Base-by-base conservation (phyloP, 2,329 filamentous ascomycete genomes). In the Trichoderma guizhouense region DNA sequence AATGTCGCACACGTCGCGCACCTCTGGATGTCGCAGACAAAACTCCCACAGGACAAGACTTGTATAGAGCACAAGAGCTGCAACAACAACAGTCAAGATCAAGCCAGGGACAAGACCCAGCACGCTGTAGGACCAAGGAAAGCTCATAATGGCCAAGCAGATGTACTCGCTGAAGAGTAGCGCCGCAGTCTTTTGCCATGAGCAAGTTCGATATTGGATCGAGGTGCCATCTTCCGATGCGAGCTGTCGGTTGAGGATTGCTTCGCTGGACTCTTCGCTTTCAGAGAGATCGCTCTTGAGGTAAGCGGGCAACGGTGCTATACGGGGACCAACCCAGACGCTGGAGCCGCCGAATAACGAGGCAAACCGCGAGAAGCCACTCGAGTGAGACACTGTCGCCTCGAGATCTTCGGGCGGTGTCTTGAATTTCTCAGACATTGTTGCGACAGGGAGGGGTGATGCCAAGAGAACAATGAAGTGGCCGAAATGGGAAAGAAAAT, bases 131-230 rank as follows among this genome's bases (percentile, higher is more conserved):
- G 94, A 97, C 87, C 93, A 97, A 0, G 95, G 95, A 76, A 98
- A 98, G 65, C 93, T 97, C 94, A 98, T 97, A 79, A 97, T 97
- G 72, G 89, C 80, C 82, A 98, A 84, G 80, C 94, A 97, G 72
- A 98, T 98, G 81, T 98, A 98, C 84, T 98, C 95, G 65, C 93
- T 96, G 83, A 98, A 97, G 66, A 98, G 89, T 76, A 97, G 81
- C 1, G 92, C 94, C 0, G 95, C 94, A 68, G 95, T 97, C 92
- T 97, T 97, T 79, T 93, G 92, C 95, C 95, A 98, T 76, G 91
- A 95, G 83, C 95, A 98, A 51, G 94, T 97, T 73, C 95, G 88
- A 80, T 98, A 98, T 83, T 97, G 91, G 81, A 98, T 97, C 12
- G 90, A 89, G 81, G 92, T 91, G 66, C 89, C 90, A 32, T 90